Evolutionary conservation across 2,329 filamentous ascomycete species (phyloP), one percentile per base, ranked within the genome.

Genomic region (Diplocarpon mali): DNA sequence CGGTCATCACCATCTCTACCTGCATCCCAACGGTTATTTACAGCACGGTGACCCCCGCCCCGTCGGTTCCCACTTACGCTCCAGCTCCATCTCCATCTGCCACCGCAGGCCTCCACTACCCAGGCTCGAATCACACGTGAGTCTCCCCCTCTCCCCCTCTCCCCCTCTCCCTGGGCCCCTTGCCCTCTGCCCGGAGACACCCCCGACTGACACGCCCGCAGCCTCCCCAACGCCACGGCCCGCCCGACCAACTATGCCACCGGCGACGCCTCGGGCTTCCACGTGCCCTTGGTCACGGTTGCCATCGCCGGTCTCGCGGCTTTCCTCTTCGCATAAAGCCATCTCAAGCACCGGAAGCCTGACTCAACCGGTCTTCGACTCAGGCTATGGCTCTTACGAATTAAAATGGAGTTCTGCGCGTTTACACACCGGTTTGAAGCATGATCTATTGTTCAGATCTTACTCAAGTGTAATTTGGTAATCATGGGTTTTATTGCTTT

Each of bases 261-360:
- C 38, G 47, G 56, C 13, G 55, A 60, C 36, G 59, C 59, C 28
- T 59, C 59, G 28, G 55, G 49, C 58, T 28, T 59, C 47, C 27
- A 53, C 58, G 27, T 55, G 51, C 51, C 58, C 55, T 24, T 61
- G 62, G 20, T 50, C 30, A 32, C n/a, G 31, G 48, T 50, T 38
- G 47, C 47, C 17, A 38, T 51, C 30, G 52, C 50, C 14, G 50
- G 48, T 35, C 29, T 51, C 29, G 49, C 51, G 20, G 53, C 48
- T 42, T 39, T 53, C 41, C 43, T 48, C 46, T 49, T 64, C 55
- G 57, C 53, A 53, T 61, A 62, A n/a, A 61, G 53, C 55, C 51
- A 49, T 50, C 4, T 9, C n/a, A 34, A 12, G 16, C 38, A 45
- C 48, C 48, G 55, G 45, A 55, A 42, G 50, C 51, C 50, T 51